phyloP scores from a whole-genome alignment of 1,139 yeast genomes.

The Geotrichum reessii region DNA sequence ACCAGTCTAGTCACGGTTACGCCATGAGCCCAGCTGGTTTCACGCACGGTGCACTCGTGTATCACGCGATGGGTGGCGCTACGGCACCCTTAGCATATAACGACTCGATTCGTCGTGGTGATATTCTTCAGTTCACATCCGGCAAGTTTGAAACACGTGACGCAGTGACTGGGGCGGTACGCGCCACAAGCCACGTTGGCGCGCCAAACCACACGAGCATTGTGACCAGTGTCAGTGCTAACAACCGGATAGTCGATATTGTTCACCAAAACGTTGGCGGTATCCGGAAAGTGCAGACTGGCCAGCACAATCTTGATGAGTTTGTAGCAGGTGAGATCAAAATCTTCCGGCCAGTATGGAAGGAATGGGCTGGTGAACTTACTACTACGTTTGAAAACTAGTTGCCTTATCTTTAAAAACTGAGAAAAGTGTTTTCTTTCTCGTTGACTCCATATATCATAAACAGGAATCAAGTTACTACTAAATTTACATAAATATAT shows the following conservation, averaged over 20 bases:
- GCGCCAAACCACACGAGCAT: slow-evolving; percentile 66
- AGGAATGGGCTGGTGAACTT: slow-evolving; percentile 48
- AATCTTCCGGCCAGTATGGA: slow-evolving; percentile 53
- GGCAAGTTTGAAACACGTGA: slow-evolving; percentile 41
- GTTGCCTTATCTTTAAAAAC: too few species aligned
- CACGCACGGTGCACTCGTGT: slow-evolving; percentile 55
- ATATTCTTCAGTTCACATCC: slow-evolving; percentile 42
- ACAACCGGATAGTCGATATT: slow-evolving; percentile 39
- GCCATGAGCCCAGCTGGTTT: slow-evolving; percentile 54
- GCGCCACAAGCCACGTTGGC: slow-evolving; percentile 40
- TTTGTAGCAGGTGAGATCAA: slow-evolving; percentile 46
- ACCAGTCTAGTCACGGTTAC: slow-evolving; percentile 54
- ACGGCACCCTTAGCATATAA: slow-evolving; percentile 28
- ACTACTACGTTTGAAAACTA: slow-evolving; percentile 31
- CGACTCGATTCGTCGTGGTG: slow-evolving; percentile 43
- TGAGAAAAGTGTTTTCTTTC: too few species aligned
- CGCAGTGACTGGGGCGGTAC: slow-evolving; percentile 21
- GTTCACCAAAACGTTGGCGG: slow-evolving; percentile 60
- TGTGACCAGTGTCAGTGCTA: slow-evolving; percentile 38
- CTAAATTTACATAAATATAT: too few species aligned
- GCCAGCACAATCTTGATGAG: slow-evolving; percentile 42
- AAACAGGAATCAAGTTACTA: too few species aligned
- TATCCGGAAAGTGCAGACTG: slow-evolving; percentile 44
- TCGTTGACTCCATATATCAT: too few species aligned
- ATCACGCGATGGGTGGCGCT: slow-evolving; percentile 32